Conservation (phyloP, 2,329 filamentous ascomycete species). For the Nothophoma quercina region DNA sequence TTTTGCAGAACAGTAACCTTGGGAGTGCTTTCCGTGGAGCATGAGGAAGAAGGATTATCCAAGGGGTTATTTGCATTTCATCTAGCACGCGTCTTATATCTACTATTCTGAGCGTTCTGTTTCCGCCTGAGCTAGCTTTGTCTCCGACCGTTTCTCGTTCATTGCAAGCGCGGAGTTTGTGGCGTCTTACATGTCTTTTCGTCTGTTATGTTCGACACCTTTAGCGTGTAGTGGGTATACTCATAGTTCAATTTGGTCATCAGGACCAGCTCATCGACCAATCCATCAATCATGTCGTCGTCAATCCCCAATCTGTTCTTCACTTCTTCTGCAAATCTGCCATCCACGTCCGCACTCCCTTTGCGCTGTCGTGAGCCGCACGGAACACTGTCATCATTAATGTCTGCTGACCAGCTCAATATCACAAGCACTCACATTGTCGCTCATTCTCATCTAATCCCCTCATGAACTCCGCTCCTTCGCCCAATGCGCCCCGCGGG, state of each 20-base stretch:
- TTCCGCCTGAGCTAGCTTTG: neutral
- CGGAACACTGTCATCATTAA: constrained; percentile 51
- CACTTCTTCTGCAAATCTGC: constrained; percentile 51
- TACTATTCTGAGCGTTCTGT: constrained; percentile 8
- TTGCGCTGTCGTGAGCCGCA: constrained; percentile 57
- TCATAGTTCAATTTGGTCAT: neutral
- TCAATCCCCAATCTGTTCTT: constrained; percentile 1
- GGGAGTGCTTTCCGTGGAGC: constrained; percentile 38
- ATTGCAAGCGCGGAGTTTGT: constrained; percentile 4
- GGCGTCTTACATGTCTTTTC: neutral
- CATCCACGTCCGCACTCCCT: constrained; percentile 56
- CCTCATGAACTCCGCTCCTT: constrained; percentile 80
- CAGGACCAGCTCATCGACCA: neutral
- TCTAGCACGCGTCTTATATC: neutral
- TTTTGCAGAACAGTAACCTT: constrained; percentile 49
- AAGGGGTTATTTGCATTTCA: neutral
- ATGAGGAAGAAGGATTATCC: neutral
- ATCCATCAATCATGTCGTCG: neutral
- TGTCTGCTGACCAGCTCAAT: constrained; percentile 5
- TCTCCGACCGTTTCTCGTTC: neutral
- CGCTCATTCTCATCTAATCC: constrained; percentile 92
- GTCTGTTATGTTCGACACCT: too few relatives aligned
- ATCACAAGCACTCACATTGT: constrained; percentile 56
- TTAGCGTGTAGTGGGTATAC: neutral
- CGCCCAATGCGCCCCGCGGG: constrained; percentile 71